These are phyloP conservation scores for Aphanomyces stellatus DNA, from an alignment of 352 stramenopile species.

Conservation along the genomic window DNA sequence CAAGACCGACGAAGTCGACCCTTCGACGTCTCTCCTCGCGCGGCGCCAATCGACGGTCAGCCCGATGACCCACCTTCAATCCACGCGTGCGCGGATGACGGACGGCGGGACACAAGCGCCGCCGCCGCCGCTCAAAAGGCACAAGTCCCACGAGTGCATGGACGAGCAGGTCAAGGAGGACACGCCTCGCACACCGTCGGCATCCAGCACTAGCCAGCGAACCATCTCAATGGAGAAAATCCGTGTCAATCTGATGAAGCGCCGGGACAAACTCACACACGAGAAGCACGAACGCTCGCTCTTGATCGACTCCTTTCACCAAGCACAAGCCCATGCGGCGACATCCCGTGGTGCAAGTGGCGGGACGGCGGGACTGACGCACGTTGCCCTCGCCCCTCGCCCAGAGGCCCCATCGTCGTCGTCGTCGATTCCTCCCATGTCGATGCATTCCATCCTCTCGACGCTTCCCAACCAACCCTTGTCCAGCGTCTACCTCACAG, in stretches of 20 bases:
- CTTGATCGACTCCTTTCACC: not conserved
- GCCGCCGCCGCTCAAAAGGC: not conserved
- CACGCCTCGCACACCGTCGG: not conserved
- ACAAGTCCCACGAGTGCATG: not conserved
- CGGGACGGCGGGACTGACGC: no score
- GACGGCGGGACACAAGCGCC: not conserved
- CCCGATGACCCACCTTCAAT: no score
- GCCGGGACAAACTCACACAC: conserved; percentile 5
- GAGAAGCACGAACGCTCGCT: not conserved
- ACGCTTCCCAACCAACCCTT: not conserved
- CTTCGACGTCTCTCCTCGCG: no score
- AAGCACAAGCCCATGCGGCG: not conserved
- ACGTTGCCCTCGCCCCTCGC: not conserved
- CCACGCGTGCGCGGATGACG: no score
- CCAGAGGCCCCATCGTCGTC: not conserved
- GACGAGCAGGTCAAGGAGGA: not conserved
- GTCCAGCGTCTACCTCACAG: not conserved
- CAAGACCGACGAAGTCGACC: no score
- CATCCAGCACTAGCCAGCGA: no score
- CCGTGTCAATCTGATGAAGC: conserved; percentile 10
- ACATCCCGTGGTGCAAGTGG: no score
- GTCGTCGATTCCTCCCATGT: not conserved
- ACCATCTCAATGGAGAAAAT: not conserved
- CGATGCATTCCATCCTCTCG: conserved; percentile 1
- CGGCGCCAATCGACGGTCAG: no score